Evolutionary conservation across 345 rosid genomes (phyloP), one percentile per base, ranked within the genome.

Genomic region (Bruguiera parviflora): DNA sequence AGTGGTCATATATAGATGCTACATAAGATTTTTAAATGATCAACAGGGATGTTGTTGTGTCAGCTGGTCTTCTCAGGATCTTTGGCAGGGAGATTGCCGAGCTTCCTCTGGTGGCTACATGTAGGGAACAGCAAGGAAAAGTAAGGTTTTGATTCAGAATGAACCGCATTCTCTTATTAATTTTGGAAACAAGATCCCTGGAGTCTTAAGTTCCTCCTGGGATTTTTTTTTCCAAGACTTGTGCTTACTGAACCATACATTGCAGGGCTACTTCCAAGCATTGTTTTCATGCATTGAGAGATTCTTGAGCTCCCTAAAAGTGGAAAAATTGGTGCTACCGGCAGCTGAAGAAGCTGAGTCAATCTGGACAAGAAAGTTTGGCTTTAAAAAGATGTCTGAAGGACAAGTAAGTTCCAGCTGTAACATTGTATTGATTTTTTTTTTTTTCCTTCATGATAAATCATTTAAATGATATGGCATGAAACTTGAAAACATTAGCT

Each of bases 311-410:
- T 87, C 88, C 39, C 76, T 92, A 82, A 83, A 83, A 61, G 98
- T 96, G 74, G 88, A 82, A 79, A 89, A 86, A 78, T 79, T 96
- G 72, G 97, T 96, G 58, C 95, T 96, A 29, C 99, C 98, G 8
- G 98, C 98, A 58, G 98, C 99, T 56, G 95, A 90, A 78, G 96
- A 90, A 78, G 98, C 98, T 0, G 90, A 90, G 82, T 85, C 88
- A 37, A 96, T 96, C 64, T 96, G 99, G 99, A 92, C 90, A 25
- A 89, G 78, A 66, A 86, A 82, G 77, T 92, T 96, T 74, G 96
- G 96, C 63, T 96, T 96, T 82, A 76, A 79, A 77, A 90, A 77
- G 84, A 87, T 90, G 86, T 74, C 75, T 8, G 92, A 84, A 33
- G 92, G 79, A 69, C 86, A 79, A 75, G 98, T 96, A 79, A 83